These are phyloP conservation scores for Diplogelasinospora grovesii DNA, from an alignment of 495 filamentous ascomycete genomes.

Conservation along the genomic window DNA sequence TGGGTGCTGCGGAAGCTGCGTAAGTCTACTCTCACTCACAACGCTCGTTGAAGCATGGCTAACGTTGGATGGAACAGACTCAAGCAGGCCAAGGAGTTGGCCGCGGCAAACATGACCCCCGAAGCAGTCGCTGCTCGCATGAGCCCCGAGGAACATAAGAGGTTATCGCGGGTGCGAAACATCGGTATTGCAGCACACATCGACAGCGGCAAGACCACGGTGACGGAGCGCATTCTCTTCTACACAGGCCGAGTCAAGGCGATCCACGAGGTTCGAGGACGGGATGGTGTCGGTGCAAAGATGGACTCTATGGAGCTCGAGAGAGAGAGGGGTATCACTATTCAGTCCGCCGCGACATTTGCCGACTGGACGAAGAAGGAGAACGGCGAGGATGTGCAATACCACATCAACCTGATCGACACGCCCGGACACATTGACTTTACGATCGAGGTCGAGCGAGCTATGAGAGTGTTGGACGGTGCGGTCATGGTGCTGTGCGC, in stretches of 20 bases:
- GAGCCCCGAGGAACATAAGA: constrained; percentile 67
- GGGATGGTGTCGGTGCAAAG: constrained; percentile 93
- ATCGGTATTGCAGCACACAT: constrained; percentile 99
- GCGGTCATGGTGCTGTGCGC: constrained; percentile 99
- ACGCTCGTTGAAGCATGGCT: constrained; percentile 4
- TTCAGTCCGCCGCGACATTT: constrained; percentile 96
- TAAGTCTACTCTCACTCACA: constrained; percentile 10
- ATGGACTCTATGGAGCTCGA: constrained; percentile 99
- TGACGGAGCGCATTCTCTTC: constrained; percentile 94
- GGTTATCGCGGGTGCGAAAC: constrained; percentile 77
- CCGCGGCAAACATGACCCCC: constrained; percentile 36
- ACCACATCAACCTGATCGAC: constrained; percentile 98
- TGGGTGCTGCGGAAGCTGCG: constrained; percentile 29
- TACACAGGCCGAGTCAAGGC: constrained; percentile 96
- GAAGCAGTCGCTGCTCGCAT: constrained; percentile 49
- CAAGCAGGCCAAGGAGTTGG: constrained; percentile 37
- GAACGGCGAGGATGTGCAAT: constrained; percentile 74
- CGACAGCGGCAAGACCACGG: constrained; percentile 97
- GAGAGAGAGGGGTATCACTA: constrained; percentile 97
- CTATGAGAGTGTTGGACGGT: constrained; percentile 90
- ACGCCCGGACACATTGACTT: constrained; percentile 99
- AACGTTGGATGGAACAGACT: constrained; percentile 20
- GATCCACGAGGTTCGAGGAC: constrained; percentile 95
- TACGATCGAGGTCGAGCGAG: constrained; percentile 97
- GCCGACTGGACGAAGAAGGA: constrained; percentile 89